Base-by-base conservation (phyloP, 495 filamentous ascomycete genomes). In the Penicillium canescens region DNA sequence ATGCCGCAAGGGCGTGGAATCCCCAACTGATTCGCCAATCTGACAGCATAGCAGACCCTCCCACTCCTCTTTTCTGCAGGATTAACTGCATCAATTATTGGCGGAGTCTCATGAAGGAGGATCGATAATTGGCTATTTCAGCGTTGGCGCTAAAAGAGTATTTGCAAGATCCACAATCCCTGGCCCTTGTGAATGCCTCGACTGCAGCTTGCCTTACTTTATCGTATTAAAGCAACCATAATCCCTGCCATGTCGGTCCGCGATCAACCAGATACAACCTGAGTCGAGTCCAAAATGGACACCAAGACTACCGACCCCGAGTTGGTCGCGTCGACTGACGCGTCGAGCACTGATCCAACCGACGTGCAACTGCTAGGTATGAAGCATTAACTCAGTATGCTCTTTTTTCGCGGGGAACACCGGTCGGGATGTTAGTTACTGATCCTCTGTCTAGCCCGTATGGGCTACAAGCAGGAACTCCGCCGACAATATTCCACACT, bases 381-480 rank as follows among this genome's bases (percentile, higher is more conserved):
- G 59, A 44, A 31, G 4, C 31, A 3, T n/a, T 13, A 40, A 31
- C 2, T 24, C 31, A 6, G 6, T 2, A 6, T 42, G 14, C 12
- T 20, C 6, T 4, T 11, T 9, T 11, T 21, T 11, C 31, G 16
- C 5, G 26, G 11, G 7, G 6, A 7, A 24, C 6, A 5, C 14
- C 38, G 40, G 28, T 55, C 41, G 47, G 48, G 28, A 31, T 31
- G 0, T 31, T 31, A 9, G 7, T 21, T 41, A 36, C 43, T 57
- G 20, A 55, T n/a, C 23, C 26, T 16, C 12, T 31, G 24, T 12
- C 21, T 26, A 59, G 55, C 53, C 16, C 69, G 61, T 23, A 69
- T 89, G 59, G 86, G 85, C 0, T 89, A 89, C 72, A 87, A 85
- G 65, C 86, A 89, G 66, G 86, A 89, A 63, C 70, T 89, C 33